Evolutionary conservation across 129 eudicot genomes (phyloP).

Genomic region (Chrysanthemum lavandulifolium): DNA sequence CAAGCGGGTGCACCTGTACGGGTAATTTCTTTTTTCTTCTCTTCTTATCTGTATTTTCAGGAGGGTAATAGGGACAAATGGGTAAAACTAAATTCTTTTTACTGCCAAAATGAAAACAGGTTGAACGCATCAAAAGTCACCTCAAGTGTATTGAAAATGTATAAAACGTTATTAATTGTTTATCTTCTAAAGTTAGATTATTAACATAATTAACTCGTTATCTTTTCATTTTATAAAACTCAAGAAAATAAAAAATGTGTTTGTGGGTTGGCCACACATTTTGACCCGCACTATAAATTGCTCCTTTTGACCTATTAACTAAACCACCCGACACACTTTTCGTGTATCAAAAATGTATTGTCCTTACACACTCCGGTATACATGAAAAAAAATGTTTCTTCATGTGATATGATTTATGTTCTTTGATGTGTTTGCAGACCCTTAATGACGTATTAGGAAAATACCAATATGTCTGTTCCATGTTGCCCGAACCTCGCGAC

Average conservation of each 20-base stretch:
- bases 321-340: neutral
- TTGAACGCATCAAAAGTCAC: neutral
- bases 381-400: too few relatives aligned
- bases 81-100: too few relatives aligned
- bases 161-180: neutral
- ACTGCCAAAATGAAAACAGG: neutral
- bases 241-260: neutral
- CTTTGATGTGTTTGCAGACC: slow-evolving; percentile 48
- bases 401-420: neutral
- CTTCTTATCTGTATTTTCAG: neutral
- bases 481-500: slow-evolving; percentile 62
- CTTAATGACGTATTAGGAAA: slow-evolving; percentile 53
- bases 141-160: neutral
- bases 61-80: too few relatives aligned
- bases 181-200: neutral
- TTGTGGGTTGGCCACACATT: neutral
- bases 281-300: neutral
- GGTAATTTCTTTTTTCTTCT: slow-evolving; percentile 30
- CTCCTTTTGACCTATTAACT: neutral
- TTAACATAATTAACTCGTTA: neutral
- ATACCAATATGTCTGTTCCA: slow-evolving; percentile 47
- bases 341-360: too few relatives aligned
- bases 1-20: slow-evolving; percentile 66
- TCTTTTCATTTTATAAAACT: neutral
- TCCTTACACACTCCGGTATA: too few relatives aligned